phyloP scores from a whole-genome alignment of 768 basidiomycete species.

The Boletus eberwhitei region DNA sequence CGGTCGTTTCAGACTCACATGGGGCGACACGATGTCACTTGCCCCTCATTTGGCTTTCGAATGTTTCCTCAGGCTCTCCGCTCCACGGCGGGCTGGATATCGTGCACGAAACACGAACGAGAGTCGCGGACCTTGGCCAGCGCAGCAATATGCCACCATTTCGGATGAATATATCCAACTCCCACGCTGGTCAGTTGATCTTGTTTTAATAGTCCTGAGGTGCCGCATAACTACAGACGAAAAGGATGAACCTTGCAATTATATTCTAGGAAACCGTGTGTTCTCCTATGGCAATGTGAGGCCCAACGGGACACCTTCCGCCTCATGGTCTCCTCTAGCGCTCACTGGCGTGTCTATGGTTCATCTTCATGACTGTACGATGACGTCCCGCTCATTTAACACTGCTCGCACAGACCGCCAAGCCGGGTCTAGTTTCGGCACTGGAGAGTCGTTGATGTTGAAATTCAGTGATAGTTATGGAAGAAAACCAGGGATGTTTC shows the following conservation, averaged over 20 bases:
- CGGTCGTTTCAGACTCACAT: slow-evolving; percentile 16
- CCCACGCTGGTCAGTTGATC: slow-evolving; percentile 15
- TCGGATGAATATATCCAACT: slow-evolving; percentile 10
- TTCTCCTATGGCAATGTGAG: slow-evolving; percentile 6
- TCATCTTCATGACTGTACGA: background rate
- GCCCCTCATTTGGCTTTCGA: slow-evolving; percentile 7
- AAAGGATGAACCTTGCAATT: slow-evolving; percentile 18
- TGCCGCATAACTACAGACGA: slow-evolving; percentile 6
- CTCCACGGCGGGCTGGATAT: slow-evolving; percentile 21
- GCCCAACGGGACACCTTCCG: background rate
- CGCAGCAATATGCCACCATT: slow-evolving; percentile 3
- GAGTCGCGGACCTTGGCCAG: slow-evolving; percentile 5
- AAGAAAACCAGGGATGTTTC: slow-evolving; percentile 13
- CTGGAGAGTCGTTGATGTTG: slow-evolving; percentile 6
- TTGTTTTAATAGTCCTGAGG: slow-evolving; percentile 4
- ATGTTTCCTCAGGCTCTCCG: background rate
- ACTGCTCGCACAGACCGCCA: background rate
- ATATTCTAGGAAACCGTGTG: slow-evolving; percentile 3
- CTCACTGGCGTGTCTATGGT: background rate
- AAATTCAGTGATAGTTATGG: slow-evolving; percentile 29
- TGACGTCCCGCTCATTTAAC: background rate
- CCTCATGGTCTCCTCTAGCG: slow-evolving; percentile 16
- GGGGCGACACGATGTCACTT: slow-evolving; percentile 1
- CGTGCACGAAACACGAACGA: slow-evolving; percentile 21
- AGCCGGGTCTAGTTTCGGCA: background rate